Conservation (phyloP, 371 early-diverging fungal species). For the Zopfochytrium polystomum region DNA sequence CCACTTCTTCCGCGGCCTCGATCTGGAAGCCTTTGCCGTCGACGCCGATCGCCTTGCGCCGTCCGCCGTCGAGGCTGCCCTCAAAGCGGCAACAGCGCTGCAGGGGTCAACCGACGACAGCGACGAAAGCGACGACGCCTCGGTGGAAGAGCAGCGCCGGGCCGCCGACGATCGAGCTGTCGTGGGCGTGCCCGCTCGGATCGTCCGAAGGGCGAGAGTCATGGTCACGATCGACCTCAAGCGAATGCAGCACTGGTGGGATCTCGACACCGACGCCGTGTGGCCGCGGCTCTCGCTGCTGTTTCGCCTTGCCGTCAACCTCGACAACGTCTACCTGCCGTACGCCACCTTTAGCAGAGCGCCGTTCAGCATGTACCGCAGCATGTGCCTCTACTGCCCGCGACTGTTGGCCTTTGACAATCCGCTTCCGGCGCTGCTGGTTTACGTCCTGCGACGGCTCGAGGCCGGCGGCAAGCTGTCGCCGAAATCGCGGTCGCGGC, state of each 20-base stretch:
- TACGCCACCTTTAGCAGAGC: background rate
- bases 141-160: background rate
- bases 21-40: background rate
- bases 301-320: background rate
- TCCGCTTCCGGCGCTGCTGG: background rate
- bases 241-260: background rate
- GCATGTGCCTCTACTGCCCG: background rate
- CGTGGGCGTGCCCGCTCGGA: background rate
- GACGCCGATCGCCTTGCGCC: no score
- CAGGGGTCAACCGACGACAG: no score
- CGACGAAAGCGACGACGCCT: background rate
- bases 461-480: background rate
- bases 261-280: background rate
- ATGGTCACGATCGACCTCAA: background rate
- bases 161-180: background rate
- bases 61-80: no score
- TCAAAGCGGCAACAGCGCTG: no score
- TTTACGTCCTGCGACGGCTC: background rate
- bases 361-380: background rate
- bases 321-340: background rate
- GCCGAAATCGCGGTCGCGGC: background rate
- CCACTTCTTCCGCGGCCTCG: background rate
- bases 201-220: background rate
- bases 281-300: background rate
- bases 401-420: background rate